A percentile compares a stretch with the other conserved stretches of the same genome.
Conservation (phyloP, 306 rosid genomes). For the Castanea crenata region DNA sequence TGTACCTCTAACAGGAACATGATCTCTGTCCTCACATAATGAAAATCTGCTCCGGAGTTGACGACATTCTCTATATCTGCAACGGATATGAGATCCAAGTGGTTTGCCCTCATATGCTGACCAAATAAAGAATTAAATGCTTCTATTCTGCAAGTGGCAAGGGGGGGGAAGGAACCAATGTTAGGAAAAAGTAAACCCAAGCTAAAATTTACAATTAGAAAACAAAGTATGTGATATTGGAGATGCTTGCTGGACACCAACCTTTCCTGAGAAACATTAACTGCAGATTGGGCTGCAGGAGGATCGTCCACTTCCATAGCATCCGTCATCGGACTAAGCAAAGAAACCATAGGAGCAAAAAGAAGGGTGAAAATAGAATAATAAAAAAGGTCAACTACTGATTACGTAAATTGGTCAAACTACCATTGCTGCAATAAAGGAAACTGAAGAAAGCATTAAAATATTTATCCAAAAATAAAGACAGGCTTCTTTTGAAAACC, state of each 20-base stretch:
- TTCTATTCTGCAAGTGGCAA: constrained; percentile 50
- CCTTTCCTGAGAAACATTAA: constrained; percentile 69
- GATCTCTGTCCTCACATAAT: constrained; percentile 60
- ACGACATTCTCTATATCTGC: constrained; percentile 59
- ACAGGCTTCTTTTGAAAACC: neutral
- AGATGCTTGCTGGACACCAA: constrained; percentile 17
- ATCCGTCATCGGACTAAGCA: constrained; percentile 50
- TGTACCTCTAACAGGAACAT: constrained; percentile 65
- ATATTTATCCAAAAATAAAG: neutral
- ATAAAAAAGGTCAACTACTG: constrained; percentile 22
- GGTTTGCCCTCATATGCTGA: constrained; percentile 82
- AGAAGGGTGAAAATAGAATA: neutral
- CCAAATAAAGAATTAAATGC: constrained; percentile 74
- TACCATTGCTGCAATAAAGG: neutral
- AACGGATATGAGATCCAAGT: constrained; percentile 61
- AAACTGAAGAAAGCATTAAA: neutral
- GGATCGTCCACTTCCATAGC: constrained; percentile 74
- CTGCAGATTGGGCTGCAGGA: constrained; percentile 46
- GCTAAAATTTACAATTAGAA: neutral
- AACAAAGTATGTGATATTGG: neutral
- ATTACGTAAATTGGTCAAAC: neutral
- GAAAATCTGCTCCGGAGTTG: constrained; percentile 47
- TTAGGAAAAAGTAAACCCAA: constrained; percentile 4
- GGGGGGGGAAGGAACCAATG: neutral
- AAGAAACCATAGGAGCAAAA: neutral